Percentiles rank a stretch among this genome's conserved stretches.
phyloP scores from a whole-genome alignment of 2,329 filamentous ascomycete genomes.

The Cercospora sp. region DNA sequence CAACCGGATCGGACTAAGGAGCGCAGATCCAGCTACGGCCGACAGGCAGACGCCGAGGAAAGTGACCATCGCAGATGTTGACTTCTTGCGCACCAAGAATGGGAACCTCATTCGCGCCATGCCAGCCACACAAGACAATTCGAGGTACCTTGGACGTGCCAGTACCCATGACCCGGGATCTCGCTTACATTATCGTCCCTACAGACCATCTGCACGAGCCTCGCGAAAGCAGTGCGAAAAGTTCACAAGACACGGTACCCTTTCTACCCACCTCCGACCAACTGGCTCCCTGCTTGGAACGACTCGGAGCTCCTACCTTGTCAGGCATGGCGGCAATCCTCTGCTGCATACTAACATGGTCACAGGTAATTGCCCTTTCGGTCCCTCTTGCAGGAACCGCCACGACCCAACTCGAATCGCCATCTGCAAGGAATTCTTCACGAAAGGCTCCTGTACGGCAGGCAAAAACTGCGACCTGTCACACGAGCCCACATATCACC shows the following conservation, averaged over 20 bases:
- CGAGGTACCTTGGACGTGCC: conserved; percentile 7
- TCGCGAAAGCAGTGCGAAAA: conserved; percentile 36
- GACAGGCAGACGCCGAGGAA: conserved; percentile 67
- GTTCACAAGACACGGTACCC: conserved; percentile 40
- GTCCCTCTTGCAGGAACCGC: conserved; percentile 73
- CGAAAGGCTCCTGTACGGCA: conserved; percentile 73
- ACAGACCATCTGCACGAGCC: conserved; percentile 22
- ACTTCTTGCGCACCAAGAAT: conserved; percentile 81
- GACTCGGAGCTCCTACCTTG: conserved; percentile 12
- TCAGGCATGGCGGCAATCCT: conserved; percentile 28
- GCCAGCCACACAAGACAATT: not conserved
- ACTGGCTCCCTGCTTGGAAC: conserved; percentile 15
- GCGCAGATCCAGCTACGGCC: conserved; percentile 29
- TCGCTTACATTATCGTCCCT: conserved; percentile 10
- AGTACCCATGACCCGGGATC: not conserved
- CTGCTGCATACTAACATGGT: conserved; percentile 29
- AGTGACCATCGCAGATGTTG: conserved; percentile 71
- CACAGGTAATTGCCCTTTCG: conserved; percentile 80
- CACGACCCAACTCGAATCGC: conserved; percentile 88
- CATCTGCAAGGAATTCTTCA: conserved; percentile 83
- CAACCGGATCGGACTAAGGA: conserved; percentile 18
- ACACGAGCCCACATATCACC: conserved; percentile 79
- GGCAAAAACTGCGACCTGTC: conserved; percentile 86
- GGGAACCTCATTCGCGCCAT: conserved; percentile 73
- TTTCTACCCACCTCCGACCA: conserved; percentile 14